Evolutionary conservation across 805 yeast genomes (phyloP).

Genomic region (Candida tammaniensis): DNA sequence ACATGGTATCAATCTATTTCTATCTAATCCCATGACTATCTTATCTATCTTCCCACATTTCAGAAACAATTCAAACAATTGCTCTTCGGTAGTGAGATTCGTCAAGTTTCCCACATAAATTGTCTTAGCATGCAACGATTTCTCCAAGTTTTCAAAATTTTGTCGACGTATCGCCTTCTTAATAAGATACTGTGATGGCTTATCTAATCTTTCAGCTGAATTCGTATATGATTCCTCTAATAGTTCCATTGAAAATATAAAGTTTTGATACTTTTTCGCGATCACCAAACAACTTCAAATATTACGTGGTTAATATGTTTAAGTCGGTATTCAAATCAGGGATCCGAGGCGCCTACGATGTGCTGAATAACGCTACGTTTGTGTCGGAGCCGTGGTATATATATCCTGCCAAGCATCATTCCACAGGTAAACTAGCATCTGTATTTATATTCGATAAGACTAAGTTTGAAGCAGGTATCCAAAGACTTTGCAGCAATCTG

Average conservation of each 20-base stretch:
- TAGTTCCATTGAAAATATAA: conserved; percentile 41
- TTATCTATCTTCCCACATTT: conserved; percentile 76
- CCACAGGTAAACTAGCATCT: conserved; percentile 61
- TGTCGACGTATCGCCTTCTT: conserved; percentile 58
- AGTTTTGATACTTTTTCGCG: too few species aligned
- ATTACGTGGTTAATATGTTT: conserved; percentile 44
- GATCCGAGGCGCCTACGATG: conserved; percentile 63
- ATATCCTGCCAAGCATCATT: conserved; percentile 75
- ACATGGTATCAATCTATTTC: conserved; percentile 89
- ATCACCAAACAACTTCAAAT: neutral
- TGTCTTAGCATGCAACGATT: conserved; percentile 66
- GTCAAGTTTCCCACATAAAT: conserved; percentile 90
- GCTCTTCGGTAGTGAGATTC: conserved; percentile 92
- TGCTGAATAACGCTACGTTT: conserved; percentile 70
- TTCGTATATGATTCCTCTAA: conserved; percentile 50
- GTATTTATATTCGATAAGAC: conserved; percentile 86
- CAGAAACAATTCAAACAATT: conserved; percentile 80
- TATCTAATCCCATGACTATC: conserved; percentile 92
- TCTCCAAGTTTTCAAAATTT: conserved; percentile 58
- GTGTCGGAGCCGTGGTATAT: conserved; percentile 80
- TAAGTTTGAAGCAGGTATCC: conserved; percentile 57
- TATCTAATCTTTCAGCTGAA: conserved; percentile 66
- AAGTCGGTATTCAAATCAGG: conserved; percentile 55
- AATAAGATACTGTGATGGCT: conserved; percentile 66
- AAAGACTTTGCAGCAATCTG: conserved; percentile 29